Evolutionary conservation across 176 grass and related monocot species (phyloP).

Genomic region (Paspalum vaginatum): DNA sequence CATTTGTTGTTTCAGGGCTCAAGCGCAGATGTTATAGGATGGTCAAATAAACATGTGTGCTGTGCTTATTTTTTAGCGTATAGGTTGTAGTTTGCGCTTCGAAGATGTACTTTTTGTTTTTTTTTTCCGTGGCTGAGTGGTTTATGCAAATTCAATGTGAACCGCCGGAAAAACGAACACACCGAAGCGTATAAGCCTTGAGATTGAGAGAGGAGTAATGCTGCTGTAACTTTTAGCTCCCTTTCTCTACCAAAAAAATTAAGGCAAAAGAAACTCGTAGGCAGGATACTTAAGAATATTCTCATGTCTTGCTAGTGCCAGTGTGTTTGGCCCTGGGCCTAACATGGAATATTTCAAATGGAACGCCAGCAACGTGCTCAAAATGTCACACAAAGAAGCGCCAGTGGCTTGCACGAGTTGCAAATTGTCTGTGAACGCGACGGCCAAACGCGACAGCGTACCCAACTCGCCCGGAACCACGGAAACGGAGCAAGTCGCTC

Average conservation of each 20-base stretch:
- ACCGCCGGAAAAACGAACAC: neutral
- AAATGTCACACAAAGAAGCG: neutral
- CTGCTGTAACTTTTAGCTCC: neutral
- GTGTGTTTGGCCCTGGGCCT: conserved; percentile 37
- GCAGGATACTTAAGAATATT: neutral
- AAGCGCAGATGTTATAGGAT: too few relatives aligned
- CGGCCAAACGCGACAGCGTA: neutral
- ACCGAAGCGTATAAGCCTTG: neutral
- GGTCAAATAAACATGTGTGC: too few relatives aligned
- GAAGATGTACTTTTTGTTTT: too few relatives aligned
- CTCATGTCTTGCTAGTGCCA: neutral
- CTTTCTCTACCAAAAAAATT: neutral
- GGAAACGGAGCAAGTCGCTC: neutral
- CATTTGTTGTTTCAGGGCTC: too few relatives aligned
- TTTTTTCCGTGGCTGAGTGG: too few relatives aligned
- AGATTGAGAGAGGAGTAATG: neutral
- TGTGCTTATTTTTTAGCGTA: too few relatives aligned
- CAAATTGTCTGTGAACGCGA: neutral
- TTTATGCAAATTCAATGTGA: too few relatives aligned
- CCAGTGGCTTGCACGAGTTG: conserved; percentile 11
- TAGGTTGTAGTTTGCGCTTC: too few relatives aligned
- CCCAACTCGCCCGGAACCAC: neutral
- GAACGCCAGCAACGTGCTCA: conserved; percentile 20
- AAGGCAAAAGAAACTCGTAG: neutral
- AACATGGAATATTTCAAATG: conserved; percentile 20